These are phyloP conservation scores for Aureobasidium musti DNA, from an alignment of 2,329 filamentous ascomycete genomes.

Conservation along the genomic window DNA sequence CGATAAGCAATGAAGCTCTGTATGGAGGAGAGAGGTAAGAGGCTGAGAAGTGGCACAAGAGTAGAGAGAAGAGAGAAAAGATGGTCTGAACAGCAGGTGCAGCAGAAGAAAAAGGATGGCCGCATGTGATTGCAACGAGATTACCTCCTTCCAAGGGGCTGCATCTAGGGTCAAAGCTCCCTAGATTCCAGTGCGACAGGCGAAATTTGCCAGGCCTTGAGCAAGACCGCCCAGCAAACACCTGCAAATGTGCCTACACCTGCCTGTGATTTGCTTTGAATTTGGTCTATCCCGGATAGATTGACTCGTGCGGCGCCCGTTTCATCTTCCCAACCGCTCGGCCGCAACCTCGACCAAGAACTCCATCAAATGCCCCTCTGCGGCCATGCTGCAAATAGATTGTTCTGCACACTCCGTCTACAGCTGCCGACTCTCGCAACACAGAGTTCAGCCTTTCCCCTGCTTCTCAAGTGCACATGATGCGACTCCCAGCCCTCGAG, in stretches of 20 bases:
- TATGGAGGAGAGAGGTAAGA: not conserved
- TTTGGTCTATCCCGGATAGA: slow-evolving; percentile 14
- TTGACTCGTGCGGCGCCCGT: slow-evolving; percentile 29
- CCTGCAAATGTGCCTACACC: not conserved
- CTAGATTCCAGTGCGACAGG: not conserved
- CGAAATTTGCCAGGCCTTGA: slow-evolving; percentile 12
- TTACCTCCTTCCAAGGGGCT: slow-evolving; percentile 26
- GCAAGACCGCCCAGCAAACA: slow-evolving; percentile 14
- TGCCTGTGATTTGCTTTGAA: slow-evolving; percentile 27
- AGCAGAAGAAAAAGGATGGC: slow-evolving; percentile 26
- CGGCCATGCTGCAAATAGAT: slow-evolving; percentile 19
- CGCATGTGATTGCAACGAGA: slow-evolving; percentile 28
- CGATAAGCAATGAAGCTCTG: slow-evolving; percentile 27
- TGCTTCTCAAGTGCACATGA: slow-evolving; percentile 24
- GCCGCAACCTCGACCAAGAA: slow-evolving; percentile 21
- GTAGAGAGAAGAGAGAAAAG: slow-evolving; percentile 20
- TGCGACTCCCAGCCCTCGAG: slow-evolving; percentile 16
- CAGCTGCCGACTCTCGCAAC: slow-evolving; percentile 18
- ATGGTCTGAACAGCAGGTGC: slow-evolving; percentile 18
- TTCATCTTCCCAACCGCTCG: slow-evolving; percentile 22
- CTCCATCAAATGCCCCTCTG: slow-evolving; percentile 4
- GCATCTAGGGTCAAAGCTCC: slow-evolving; percentile 16
- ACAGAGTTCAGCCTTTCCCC: slow-evolving; percentile 7
- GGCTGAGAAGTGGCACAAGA: slow-evolving; percentile 28
- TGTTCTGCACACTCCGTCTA: slow-evolving; percentile 9